Evolutionary conservation across 169 alveolate species (phyloP).

Genomic region (Plasmodium coatneyi): DNA sequence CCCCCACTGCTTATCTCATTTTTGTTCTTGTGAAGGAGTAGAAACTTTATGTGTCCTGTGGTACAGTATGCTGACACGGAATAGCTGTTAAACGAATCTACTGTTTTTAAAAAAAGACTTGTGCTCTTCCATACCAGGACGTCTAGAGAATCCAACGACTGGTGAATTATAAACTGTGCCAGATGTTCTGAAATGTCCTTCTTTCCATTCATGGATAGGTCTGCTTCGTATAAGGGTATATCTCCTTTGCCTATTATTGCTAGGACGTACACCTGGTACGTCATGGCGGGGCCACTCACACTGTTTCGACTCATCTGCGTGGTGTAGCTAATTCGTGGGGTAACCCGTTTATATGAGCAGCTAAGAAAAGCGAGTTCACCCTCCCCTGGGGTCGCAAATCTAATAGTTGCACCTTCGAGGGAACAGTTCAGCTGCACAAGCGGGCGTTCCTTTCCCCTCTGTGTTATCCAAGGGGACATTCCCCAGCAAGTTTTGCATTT

Average conservation of each 20-base stretch:
- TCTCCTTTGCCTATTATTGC: constrained; percentile 92
- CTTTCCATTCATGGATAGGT: constrained; percentile 88
- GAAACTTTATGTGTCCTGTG: constrained; percentile 85
- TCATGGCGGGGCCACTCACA: background rate
- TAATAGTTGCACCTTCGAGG: background rate
- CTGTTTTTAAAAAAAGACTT: constrained; percentile 85
- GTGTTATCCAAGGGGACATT: background rate
- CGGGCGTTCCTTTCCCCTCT: background rate
- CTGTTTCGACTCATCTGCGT: constrained; percentile 13
- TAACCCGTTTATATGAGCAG: background rate
- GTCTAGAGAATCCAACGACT: constrained; percentile 90
- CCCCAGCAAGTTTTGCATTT: background rate
- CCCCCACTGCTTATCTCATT: constrained; percentile 12
- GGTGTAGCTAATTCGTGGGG: background rate
- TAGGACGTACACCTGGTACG: constrained; percentile 82
- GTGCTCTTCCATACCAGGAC: constrained; percentile 86
- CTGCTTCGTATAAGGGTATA: constrained; percentile 90
- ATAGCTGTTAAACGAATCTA: constrained; percentile 88
- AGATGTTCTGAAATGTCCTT: constrained; percentile 90
- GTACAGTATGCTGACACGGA: constrained; percentile 92
- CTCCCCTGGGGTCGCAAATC: background rate
- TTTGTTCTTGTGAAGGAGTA: constrained; percentile 85
- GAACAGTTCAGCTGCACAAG: background rate
- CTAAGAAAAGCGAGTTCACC: background rate
- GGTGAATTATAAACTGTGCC: constrained; percentile 90